Conservation (phyloP, 345 rosid species). For the Bruguiera sexangula region DNA sequence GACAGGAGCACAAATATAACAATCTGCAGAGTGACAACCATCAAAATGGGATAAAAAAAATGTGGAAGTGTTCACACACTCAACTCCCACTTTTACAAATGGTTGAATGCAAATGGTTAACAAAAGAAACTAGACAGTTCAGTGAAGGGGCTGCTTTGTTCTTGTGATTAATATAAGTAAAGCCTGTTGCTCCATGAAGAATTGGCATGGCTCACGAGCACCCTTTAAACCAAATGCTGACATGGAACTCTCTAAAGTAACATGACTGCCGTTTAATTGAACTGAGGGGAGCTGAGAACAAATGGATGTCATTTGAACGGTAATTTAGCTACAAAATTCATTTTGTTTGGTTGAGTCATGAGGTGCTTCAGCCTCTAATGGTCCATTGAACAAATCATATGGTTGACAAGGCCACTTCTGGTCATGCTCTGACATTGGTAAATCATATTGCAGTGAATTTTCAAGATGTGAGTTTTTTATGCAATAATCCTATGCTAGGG, state of each 20-base stretch:
- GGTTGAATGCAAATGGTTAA: conserved; percentile 28
- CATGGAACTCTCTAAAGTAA: conserved; percentile 9
- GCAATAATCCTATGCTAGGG: neutral
- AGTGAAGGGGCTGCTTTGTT: neutral
- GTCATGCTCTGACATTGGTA: conserved; percentile 7
- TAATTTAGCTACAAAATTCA: conserved; percentile 2
- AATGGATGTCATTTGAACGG: conserved; percentile 6
- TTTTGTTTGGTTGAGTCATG: conserved; percentile 1
- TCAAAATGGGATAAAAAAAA: conserved; percentile 32
- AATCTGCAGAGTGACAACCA: conserved; percentile 15
- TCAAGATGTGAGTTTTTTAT: conserved; percentile 8
- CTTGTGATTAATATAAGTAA: conserved; percentile 28
- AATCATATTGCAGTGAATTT: conserved; percentile 6
- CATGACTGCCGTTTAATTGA: conserved; percentile 4
- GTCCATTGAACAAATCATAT: conserved; percentile 3
- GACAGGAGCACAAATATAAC: conserved; percentile 27
- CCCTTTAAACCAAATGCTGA: conserved; percentile 4
- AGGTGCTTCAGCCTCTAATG: conserved; percentile 10
- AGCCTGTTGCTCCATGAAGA: conserved; percentile 17
- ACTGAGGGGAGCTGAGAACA: conserved; percentile 25
- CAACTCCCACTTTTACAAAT: conserved; percentile 24
- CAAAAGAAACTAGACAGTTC: conserved; percentile 24
- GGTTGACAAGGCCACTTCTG: conserved; percentile 17
- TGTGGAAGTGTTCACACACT: conserved; percentile 13
- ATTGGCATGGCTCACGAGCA: neutral